Percentiles rank a stretch among this genome's conserved stretches.
phyloP scores from a whole-genome alignment of 495 filamentous ascomycete genomes.

The Neohortaea acidophila region DNA sequence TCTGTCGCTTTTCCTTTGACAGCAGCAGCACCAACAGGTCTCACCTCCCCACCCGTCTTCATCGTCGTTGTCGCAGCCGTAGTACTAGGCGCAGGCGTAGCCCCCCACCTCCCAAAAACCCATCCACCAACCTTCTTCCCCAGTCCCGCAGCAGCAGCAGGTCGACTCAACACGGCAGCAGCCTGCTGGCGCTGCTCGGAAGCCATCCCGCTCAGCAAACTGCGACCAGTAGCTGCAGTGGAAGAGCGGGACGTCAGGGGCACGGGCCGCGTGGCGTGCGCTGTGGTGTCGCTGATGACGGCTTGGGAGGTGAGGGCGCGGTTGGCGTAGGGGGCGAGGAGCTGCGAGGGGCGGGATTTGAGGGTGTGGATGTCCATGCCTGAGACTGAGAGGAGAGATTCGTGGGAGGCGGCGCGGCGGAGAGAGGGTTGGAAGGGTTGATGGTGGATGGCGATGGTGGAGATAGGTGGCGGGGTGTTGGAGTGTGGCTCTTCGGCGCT shows the following conservation, averaged over 20 bases:
- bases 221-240: constrained; percentile 9
- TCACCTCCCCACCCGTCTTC: background rate
- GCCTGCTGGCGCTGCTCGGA: constrained; percentile 16
- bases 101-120: constrained; percentile 27
- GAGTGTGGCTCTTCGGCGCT: constrained; percentile 6
- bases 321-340: constrained; percentile 12
- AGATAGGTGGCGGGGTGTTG: background rate
- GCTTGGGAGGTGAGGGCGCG: constrained; percentile 16
- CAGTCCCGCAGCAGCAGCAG: background rate
- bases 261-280: constrained; percentile 14
- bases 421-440: constrained; percentile 16
- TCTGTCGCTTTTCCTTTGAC: too few species aligned
- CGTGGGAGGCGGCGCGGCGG: constrained; percentile 27
- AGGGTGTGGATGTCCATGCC: constrained; percentile 29
- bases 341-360: constrained; percentile 18
- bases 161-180: too few species aligned
- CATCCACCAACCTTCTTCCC: constrained; percentile 26
- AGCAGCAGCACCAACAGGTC: too few species aligned
- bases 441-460: constrained; percentile 11
- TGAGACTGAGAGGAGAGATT: constrained; percentile 26
- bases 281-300: constrained; percentile 19
- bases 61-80: background rate
- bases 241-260: constrained; percentile 12
- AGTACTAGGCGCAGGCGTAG: constrained; percentile 16
- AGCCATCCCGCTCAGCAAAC: constrained; percentile 20